A percentile compares a stretch with the other conserved stretches of the same genome.
These are phyloP conservation scores for Candida saitoana DNA, from an alignment of 805 yeast genomes.

Conservation along the genomic window DNA sequence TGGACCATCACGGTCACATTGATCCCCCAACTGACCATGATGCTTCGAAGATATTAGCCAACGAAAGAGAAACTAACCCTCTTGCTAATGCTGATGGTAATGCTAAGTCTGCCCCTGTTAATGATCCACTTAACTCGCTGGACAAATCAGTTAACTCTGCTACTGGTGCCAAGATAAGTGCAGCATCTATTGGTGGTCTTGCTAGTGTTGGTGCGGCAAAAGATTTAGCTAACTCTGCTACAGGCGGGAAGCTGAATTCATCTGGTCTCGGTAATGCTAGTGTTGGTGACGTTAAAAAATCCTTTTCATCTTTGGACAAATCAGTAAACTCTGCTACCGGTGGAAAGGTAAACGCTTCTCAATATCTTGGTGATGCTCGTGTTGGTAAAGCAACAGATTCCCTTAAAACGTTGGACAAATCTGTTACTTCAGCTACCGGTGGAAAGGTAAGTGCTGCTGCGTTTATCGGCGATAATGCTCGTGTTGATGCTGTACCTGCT, in stretches of 20 bases:
- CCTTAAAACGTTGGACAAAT: background rate
- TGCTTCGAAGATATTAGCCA: conserved; percentile 6
- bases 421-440: background rate
- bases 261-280: too few relatives aligned
- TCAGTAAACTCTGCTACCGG: background rate
- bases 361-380: background rate
- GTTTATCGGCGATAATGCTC: background rate
- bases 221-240: too few relatives aligned
- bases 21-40: conserved; percentile 9
- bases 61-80: conserved; percentile 2
- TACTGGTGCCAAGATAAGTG: background rate
- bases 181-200: background rate
- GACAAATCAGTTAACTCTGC: background rate
- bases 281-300: too few relatives aligned
- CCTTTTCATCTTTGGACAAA: too few relatives aligned
- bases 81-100: background rate
- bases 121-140: too few relatives aligned
- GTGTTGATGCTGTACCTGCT: background rate
- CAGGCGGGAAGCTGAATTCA: too few relatives aligned
- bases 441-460: background rate
- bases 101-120: too few relatives aligned
- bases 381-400: too few relatives aligned
- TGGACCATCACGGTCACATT: conserved; percentile 37
- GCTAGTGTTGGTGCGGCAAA: too few relatives aligned
- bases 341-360: background rate